Evolutionary conservation across 2,329 filamentous ascomycete genomes (phyloP).

Genomic region (Alternaria sp.): DNA sequence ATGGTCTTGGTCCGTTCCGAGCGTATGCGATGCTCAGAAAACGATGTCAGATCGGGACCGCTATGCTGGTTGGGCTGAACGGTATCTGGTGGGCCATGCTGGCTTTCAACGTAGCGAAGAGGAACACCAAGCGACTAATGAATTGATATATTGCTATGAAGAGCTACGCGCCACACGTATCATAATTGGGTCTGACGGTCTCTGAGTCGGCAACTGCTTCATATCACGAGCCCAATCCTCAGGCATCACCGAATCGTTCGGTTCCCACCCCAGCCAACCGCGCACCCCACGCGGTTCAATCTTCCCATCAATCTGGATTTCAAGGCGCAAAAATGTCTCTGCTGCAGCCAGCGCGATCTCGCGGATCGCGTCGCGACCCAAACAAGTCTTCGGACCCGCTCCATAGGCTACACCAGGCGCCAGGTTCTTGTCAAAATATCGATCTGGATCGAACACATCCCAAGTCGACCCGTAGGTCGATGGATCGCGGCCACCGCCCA

Average conservation of each 20-base stretch:
- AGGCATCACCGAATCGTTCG: not conserved
- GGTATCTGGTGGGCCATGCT: not conserved
- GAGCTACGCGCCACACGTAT: not conserved
- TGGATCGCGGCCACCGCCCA: not conserved
- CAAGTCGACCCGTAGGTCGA: not conserved
- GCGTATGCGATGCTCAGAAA: not conserved
- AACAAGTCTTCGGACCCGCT: not conserved
- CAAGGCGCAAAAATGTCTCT: not conserved
- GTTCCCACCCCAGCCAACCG: not conserved
- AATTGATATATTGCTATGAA: not conserved
- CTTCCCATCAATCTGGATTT: not conserved
- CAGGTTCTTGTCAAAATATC: not conserved
- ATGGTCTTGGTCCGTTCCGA: not conserved
- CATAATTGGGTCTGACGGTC: not conserved
- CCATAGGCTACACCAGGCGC: not conserved
- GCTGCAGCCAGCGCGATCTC: not conserved
- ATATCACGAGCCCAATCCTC: not conserved
- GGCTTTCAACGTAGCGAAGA: not conserved
- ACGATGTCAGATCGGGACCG: not conserved
- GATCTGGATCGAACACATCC: not conserved
- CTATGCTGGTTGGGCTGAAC: not conserved
- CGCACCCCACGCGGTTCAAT: not conserved
- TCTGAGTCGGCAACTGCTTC: not conserved
- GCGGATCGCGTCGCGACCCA: not conserved
- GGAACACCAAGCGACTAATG: not conserved